These are phyloP conservation scores for Vigna unguiculata DNA, from an alignment of 306 rosid genomes.

Conservation along the genomic window DNA sequence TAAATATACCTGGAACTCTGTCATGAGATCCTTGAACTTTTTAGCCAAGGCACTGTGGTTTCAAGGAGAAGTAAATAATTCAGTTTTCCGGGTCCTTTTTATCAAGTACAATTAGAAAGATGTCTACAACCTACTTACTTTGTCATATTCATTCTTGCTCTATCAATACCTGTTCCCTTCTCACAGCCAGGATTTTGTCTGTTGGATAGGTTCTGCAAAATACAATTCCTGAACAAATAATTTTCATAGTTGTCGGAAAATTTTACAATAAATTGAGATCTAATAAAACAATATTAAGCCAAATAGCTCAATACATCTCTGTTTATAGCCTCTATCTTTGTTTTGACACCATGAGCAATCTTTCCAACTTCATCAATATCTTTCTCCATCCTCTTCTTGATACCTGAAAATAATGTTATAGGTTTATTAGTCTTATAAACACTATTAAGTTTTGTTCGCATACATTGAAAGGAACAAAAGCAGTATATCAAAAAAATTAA, in stretches of 20 bases:
- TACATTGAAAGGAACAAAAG: too few relatives aligned
- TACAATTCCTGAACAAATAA: conserved; percentile 42
- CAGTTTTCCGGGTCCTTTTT: conserved; percentile 28
- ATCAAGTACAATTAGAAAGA: conserved; percentile 29
- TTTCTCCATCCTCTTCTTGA: conserved; percentile 97
- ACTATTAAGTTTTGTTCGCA: too few relatives aligned
- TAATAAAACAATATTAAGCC: conserved; percentile 20
- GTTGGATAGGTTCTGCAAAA: conserved; percentile 72
- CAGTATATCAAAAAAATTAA: not conserved
- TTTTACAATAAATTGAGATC: conserved; percentile 31
- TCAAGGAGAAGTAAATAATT: conserved; percentile 39
- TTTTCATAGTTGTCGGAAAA: not conserved
- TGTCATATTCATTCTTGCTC: conserved; percentile 95
- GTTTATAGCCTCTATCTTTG: conserved; percentile 81
- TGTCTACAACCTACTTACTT: conserved; percentile 58
- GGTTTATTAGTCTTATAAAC: not conserved
- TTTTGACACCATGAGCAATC: conserved; percentile 83
- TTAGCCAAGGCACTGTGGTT: conserved; percentile 78
- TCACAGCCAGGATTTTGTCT: conserved; percentile 93
- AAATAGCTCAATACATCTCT: conserved; percentile 70
- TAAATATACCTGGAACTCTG: conserved; percentile 81
- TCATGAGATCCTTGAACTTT: conserved; percentile 88
- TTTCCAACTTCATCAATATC: conserved; percentile 98
- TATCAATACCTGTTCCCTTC: conserved; percentile 91
- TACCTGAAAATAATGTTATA: conserved; percentile 62